phyloP scores from a whole-genome alignment of 2,329 filamentous ascomycete genomes.

The Fusarium sp. region DNA sequence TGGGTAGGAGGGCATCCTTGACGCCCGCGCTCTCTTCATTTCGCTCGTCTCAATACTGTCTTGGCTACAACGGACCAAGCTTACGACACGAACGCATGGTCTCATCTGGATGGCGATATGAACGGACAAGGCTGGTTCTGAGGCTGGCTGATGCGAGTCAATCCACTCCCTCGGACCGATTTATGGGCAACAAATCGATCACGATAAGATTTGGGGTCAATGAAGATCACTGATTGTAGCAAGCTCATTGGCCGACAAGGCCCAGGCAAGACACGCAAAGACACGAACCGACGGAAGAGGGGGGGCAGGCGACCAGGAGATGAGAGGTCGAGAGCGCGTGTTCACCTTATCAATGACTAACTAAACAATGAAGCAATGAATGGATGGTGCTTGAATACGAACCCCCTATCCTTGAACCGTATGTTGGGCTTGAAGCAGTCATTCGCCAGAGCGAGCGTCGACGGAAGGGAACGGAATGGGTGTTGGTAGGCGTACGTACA shows the following conservation, averaged over 20 bases:
- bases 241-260: slow-evolving; percentile 51
- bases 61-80: not conserved
- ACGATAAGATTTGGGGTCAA: slow-evolving; percentile 53
- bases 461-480: not conserved
- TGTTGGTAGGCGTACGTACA: not conserved
- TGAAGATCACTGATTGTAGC: slow-evolving; percentile 57
- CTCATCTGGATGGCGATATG: slow-evolving; percentile 57
- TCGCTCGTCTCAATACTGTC: not conserved
- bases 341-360: not conserved
- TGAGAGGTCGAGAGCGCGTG: slow-evolving; percentile 11
- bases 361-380: not conserved
- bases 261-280: slow-evolving; percentile 44
- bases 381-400: not conserved
- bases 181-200: slow-evolving; percentile 53
- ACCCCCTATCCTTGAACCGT: not conserved
- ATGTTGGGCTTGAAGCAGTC: not conserved
- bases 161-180: slow-evolving; percentile 51
- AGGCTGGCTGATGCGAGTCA: slow-evolving; percentile 52
- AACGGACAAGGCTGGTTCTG: slow-evolving; percentile 42
- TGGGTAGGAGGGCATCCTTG: not conserved
- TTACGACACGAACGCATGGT: slow-evolving; percentile 14
- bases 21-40: not conserved
- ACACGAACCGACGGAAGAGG: slow-evolving; percentile 2
- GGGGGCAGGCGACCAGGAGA: slow-evolving; percentile 14
- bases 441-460: not conserved